Evolutionary conservation across 352 stramenopile species (phyloP), one percentile per base, ranked within the genome.

Genomic region (Globisporangium nunn): DNA sequence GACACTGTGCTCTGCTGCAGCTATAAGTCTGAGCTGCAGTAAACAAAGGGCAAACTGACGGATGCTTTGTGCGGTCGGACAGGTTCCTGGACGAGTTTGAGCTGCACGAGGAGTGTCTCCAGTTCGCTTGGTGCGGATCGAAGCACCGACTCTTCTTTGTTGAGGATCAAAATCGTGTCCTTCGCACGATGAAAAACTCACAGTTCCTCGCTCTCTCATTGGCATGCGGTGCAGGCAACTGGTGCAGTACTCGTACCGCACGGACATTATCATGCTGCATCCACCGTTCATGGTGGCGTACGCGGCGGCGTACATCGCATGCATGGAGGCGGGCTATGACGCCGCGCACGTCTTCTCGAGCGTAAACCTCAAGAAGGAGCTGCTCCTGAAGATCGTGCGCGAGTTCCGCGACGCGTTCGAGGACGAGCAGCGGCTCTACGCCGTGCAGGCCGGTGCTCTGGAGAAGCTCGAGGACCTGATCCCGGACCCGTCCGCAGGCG

Each of bases 221-320:
- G 4, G 3, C 50, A n/a, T 35, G 37, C 17, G 45, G 8, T 4
- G 0, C 28, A 95, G 85, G 85, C 81, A 95, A 78, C 52, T 95
- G 45, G 76, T 89, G 40, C 80, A 93, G 50, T 95, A 91, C 61
- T 87, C 85, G n/a, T 95, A 92, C 35, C 85, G 85, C 47, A 93
- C 85, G 1, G 78, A 92, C 57, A 88, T 95, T 61, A 91, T 95
- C 46, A 64, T 93, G 54, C 66, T 93, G 37, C 75, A 93, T 55
- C 82, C 85, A 37, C 82, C 85, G 28, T 95, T 95, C 63, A 91
- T 95, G 81, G 77, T 95, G n/a, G 85, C 85, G 30, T 90, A 92
- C 61, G 85, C 85, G 0, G 81, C 79, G 1, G 77, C 74, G 1
- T 92, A 89, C 61, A 91, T 95, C 54, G 77, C 83, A 28, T 87